These are phyloP conservation scores for Tetracladium marchalianum DNA, from an alignment of 495 filamentous ascomycete species.

Conservation along the genomic window DNA sequence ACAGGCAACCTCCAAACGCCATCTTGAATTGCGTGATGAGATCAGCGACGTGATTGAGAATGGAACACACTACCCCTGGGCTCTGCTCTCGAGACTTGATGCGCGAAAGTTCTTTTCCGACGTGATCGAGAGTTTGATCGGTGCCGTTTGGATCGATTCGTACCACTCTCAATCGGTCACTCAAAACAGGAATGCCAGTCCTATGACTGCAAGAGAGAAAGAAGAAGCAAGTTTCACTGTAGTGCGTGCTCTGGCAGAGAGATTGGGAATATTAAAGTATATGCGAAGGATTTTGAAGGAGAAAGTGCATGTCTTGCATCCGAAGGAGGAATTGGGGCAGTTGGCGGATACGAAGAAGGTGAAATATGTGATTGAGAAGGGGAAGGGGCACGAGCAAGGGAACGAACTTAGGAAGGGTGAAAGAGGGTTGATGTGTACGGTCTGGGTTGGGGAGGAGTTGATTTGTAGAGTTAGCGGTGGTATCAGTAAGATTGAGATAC, in stretches of 20 bases:
- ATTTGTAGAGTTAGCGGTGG: constrained; percentile 38
- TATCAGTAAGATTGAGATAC: constrained; percentile 41
- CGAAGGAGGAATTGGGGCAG: constrained; percentile 58
- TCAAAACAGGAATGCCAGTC: no score
- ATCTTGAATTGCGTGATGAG: constrained; percentile 34
- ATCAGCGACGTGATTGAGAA: constrained; percentile 40
- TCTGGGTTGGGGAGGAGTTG: constrained; percentile 37
- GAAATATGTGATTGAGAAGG: constrained; percentile 28
- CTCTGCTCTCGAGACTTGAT: constrained; percentile 49
- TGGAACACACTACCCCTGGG: constrained; percentile 62
- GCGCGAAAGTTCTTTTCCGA: constrained; percentile 81
- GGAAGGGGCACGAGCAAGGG: constrained; percentile 8
- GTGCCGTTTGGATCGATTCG: constrained; percentile 80
- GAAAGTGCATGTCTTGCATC: constrained; percentile 56
- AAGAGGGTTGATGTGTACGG: constrained; percentile 33
- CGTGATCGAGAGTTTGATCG: constrained; percentile 70
- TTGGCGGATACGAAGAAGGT: constrained; percentile 42
- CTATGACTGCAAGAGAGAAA: no score
- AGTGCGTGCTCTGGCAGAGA: constrained; percentile 49
- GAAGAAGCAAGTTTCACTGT: constrained; percentile 38
- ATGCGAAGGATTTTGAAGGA: constrained; percentile 50
- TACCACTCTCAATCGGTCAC: no score
- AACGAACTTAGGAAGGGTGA: neutral
- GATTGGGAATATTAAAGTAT: constrained; percentile 53
- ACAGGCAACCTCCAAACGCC: constrained; percentile 32